Conservation (phyloP, 2,329 filamentous ascomycete species). For the Xylariaceae sp. region DNA sequence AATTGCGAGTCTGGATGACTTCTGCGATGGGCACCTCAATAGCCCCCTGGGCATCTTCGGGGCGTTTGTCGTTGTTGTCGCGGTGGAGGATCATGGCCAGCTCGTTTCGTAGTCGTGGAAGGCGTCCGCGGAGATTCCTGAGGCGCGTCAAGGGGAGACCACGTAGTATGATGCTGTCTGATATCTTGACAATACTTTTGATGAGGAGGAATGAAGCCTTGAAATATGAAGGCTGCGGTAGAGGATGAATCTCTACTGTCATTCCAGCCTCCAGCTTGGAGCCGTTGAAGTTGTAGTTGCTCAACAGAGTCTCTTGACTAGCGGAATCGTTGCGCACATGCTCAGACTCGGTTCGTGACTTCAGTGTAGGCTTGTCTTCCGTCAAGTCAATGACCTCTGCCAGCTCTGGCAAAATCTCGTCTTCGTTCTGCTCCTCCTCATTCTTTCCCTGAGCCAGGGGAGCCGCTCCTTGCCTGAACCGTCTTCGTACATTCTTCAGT, state of each 20-base stretch:
- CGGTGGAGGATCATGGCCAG: conserved; percentile 27
- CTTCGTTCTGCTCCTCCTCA: conserved; percentile 8
- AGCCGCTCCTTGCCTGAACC: not conserved
- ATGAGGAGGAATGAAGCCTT: conserved; percentile 27
- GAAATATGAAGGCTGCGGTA: conserved; percentile 7
- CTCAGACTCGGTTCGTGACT: not conserved
- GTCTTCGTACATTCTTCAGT: not conserved
- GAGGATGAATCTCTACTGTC: conserved; percentile 21
- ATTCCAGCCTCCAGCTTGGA: conserved; percentile 18
- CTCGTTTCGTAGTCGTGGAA: conserved; percentile 30
- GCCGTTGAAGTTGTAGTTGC: conserved; percentile 15
- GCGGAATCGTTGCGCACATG: conserved; percentile 16
- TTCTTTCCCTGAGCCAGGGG: not conserved
- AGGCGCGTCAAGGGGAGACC: conserved; percentile 30
- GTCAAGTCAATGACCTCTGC: conserved; percentile 28
- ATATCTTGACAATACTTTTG: conserved; percentile 20
- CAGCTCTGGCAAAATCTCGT: conserved; percentile 14
- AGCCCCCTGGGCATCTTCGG: conserved; percentile 24
- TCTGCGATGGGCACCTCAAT: conserved; percentile 27
- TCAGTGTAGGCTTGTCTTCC: not conserved
- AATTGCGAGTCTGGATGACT: conserved; percentile 23
- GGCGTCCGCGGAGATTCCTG: conserved; percentile 26
- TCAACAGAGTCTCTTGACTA: not conserved
- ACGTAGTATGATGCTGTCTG: conserved; percentile 22
- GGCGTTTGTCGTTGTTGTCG: conserved; percentile 25